Evolutionary conservation across 139 green algal species (phyloP).

Genomic region (Mesotaenium endlicherianum): DNA sequence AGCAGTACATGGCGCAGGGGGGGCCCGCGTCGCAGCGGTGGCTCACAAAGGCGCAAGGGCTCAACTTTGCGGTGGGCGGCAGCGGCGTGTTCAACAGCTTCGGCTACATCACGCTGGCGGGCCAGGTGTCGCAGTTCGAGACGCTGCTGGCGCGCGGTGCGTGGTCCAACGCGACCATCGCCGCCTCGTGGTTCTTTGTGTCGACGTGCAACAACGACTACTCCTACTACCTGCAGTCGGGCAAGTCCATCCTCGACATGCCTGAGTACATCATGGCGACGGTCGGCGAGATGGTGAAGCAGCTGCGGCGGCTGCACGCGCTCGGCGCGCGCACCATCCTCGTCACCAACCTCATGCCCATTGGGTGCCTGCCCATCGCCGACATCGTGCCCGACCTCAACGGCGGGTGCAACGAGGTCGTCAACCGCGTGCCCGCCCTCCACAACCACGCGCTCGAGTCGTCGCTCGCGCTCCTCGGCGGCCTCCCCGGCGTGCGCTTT

Average conservation of each 20-base stretch:
- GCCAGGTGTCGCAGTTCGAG: not conserved
- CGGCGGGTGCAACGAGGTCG: too few relatives aligned
- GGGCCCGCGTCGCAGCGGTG: too few relatives aligned
- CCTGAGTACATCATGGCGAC: slow-evolving; percentile 5
- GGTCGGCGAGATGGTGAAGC: too few relatives aligned
- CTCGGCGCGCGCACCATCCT: not conserved
- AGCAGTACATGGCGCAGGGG: too few relatives aligned
- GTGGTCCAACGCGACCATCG: not conserved
- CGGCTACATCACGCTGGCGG: not conserved
- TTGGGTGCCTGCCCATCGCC: slow-evolving; percentile 1
- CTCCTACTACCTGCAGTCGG: not conserved
- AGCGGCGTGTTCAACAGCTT: not conserved
- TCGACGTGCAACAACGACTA: slow-evolving; percentile 4
- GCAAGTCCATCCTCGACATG: not conserved
- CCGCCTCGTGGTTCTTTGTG: not conserved
- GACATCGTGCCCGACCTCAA: too few relatives aligned
- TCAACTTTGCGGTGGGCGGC: not conserved
- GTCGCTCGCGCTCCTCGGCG: too few relatives aligned
- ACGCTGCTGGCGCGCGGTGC: not conserved
- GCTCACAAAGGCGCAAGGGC: too few relatives aligned
- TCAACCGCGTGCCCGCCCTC: too few relatives aligned
- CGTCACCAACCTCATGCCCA: not conserved
- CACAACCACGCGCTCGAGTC: too few relatives aligned
- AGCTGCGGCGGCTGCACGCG: not conserved
- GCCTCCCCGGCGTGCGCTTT: too few relatives aligned